Base-by-base conservation (phyloP, 1,284 basidiomycete genomes). In the Amylostereum chailletii region DNA sequence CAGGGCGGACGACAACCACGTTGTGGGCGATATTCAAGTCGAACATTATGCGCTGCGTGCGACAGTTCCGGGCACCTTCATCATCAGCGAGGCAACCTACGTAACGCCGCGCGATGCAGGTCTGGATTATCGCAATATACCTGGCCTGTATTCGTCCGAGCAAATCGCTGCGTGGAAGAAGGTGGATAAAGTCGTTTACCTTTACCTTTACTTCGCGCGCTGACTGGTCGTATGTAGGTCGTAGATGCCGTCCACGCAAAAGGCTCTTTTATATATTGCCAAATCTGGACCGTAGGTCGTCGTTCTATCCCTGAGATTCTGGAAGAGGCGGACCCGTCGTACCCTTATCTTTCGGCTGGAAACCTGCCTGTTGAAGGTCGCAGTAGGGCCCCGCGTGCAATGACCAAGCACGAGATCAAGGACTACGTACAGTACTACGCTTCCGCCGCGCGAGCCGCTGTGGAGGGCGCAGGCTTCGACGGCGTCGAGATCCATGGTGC, bases 221-320 rank as follows among this genome's bases (percentile, higher is more conserved):
- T 19, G 19, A 19, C 19, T 19, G 19, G 19, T 19, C 19, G 19
- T 19, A 19, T 8, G 29, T 10, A 53, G 51, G 40, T 53, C 27
- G 37, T 34, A 5, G 48, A 46, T 31, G 45, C 48, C 2, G 51
- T 53, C 5, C 51, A 53, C 34, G 39, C 32, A 4, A 26, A 44
- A 10, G 68, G 66, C 4, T 72, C 69, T 0, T 65, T 60, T 57
- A 72, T 80, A 50, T 76, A 65, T 57, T 31, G 65, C 3, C 77
- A 81, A 56, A 60, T 78, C 0, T 76, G 75, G 76, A 72, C 74
- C 0, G 59, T 75, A 29, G 77, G 75, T 3, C 64, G 74, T 11
- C 62, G 66, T 1, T 70, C 71, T 2, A 50, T 63, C 4, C 58
- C 61, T 1, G 50, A 57, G 0, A 53, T 69, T 3, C 65, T 72